These are phyloP conservation scores for Pontederia crassipes DNA, from an alignment of 176 grass and related monocot species.

Conservation along the genomic window DNA sequence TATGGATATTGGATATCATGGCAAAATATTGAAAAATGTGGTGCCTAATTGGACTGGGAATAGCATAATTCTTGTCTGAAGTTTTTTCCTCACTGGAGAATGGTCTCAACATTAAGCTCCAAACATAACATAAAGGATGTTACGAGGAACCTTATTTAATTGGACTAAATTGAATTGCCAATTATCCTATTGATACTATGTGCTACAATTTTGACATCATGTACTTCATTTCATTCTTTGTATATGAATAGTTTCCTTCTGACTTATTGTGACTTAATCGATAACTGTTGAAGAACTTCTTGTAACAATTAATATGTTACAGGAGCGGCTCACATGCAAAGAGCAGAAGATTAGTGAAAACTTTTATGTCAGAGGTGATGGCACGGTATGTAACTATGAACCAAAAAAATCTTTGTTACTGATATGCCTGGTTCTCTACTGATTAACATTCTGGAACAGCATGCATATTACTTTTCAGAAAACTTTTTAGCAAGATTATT, in stretches of 20 bases:
- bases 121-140: too few relatives aligned
- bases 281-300: background rate
- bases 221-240: too few relatives aligned
- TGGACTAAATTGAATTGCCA: too few relatives aligned
- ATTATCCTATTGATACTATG: too few relatives aligned
- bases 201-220: too few relatives aligned
- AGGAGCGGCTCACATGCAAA: constrained; percentile 89
- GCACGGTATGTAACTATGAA: constrained; percentile 47
- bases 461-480: constrained; percentile 81
- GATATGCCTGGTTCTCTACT: background rate
- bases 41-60: too few relatives aligned
- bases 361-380: constrained; percentile 97
- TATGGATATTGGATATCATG: too few relatives aligned
- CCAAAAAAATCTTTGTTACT: constrained; percentile 11
- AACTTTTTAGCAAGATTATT: constrained; percentile 60
- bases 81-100: too few relatives aligned
- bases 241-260: background rate
- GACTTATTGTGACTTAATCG: background rate
- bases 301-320: constrained; percentile 26
- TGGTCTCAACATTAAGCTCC: too few relatives aligned
- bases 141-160: too few relatives aligned
- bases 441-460: constrained; percentile 34
- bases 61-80: too few relatives aligned
- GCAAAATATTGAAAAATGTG: too few relatives aligned
- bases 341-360: constrained; percentile 91